Conservation (phyloP, 108 stramenopile species). For the Cyclostephanos invisitatus region DNA sequence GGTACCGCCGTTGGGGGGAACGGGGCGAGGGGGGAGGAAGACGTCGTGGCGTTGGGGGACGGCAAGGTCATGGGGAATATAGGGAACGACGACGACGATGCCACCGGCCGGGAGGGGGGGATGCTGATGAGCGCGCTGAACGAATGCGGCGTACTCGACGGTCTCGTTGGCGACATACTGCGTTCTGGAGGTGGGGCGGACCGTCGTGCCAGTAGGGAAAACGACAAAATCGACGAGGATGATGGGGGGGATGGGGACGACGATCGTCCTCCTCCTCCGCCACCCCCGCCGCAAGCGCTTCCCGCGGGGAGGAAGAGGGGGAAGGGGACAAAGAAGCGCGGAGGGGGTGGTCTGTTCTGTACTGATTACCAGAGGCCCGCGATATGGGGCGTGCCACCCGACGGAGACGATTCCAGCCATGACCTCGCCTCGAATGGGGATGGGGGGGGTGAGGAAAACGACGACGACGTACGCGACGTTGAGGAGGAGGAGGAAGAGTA, state of each 20-base stretch:
- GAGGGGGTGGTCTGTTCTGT: not conserved
- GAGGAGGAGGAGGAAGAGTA: slow-evolving; percentile 24
- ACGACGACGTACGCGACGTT: not conserved
- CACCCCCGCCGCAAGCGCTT: not conserved
- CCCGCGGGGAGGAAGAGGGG: not conserved
- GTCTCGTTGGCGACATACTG: not conserved
- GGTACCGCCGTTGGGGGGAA: not conserved
- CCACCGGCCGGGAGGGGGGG: not conserved
- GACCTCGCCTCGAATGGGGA: not conserved
- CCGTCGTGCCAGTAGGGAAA: no score
- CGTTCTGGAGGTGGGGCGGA: not conserved
- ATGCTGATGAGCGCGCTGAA: slow-evolving; percentile 2
- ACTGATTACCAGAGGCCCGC: slow-evolving; percentile 1
- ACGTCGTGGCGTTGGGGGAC: not conserved
- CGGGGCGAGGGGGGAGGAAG: not conserved
- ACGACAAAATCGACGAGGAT: no score
- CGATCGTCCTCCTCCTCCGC: not conserved
- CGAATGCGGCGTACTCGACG: slow-evolving; percentile 13
- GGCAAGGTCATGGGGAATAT: no score
- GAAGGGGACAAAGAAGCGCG: not conserved
- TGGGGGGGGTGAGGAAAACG: not conserved
- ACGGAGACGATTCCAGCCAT: not conserved
- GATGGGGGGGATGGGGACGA: not conserved
- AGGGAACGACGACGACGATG: not conserved
- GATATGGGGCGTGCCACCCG: slow-evolving; percentile 34